phyloP scores from a whole-genome alignment of 176 grass and related monocot genomes.

The Musa itinerans region DNA sequence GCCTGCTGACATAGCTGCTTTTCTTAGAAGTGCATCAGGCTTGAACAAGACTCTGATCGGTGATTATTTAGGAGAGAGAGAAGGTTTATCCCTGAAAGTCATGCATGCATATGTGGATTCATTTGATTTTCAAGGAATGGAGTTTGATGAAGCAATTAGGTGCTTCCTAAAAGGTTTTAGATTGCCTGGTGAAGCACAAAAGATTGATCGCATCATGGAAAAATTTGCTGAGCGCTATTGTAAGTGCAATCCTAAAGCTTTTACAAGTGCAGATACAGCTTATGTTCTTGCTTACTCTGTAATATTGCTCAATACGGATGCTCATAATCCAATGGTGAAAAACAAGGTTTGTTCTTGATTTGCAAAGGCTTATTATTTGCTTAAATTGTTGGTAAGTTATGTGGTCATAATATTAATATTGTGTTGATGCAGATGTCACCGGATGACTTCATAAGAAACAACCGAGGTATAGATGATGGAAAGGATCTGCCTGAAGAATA shows the following conservation, averaged over 20 bases:
- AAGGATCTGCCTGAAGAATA: conserved; percentile 95
- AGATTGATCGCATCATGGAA: conserved; percentile 95
- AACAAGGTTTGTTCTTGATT: conserved; percentile 53
- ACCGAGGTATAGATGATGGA: conserved; percentile 90
- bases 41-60: conserved; percentile 96
- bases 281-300: conserved; percentile 99
- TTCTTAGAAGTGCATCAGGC: conserved; percentile 78
- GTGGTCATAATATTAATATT: conserved; percentile 20
- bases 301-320: conserved; percentile 96
- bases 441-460: conserved; percentile 98
- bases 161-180: conserved; percentile 84
- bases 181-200: conserved; percentile 97
- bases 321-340: conserved; percentile 97
- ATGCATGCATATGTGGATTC: conserved; percentile 99
- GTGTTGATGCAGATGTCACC: conserved; percentile 79
- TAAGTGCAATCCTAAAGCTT: conserved; percentile 91
- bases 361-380: conserved; percentile 18
- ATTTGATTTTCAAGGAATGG: conserved; percentile 86
- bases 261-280: conserved; percentile 97
- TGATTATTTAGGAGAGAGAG: conserved; percentile 97
- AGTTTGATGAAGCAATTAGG: conserved; percentile 94
- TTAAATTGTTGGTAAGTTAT: background rate
- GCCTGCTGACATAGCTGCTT: conserved; percentile 79
- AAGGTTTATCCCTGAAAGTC: conserved; percentile 82
- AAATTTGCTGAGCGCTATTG: conserved; percentile 94